Conservation (phyloP, 2,329 filamentous ascomycete species). For the Colletotrichum zoysiae region DNA sequence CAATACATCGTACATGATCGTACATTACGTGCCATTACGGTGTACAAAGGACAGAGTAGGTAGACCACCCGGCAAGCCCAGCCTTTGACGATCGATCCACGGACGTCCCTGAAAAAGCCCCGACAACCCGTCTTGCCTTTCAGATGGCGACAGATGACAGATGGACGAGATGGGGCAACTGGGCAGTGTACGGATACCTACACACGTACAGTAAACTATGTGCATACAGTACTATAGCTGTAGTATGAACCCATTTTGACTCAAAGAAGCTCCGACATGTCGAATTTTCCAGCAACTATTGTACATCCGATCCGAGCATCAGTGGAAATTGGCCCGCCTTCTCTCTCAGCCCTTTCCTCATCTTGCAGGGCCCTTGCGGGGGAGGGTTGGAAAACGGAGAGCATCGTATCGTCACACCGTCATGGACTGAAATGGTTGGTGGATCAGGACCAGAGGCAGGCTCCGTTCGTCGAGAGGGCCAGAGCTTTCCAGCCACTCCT, state of each 20-base stretch:
- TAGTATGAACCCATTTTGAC: neutral
- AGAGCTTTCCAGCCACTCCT: slow-evolving; percentile 23
- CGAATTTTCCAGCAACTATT: slow-evolving; percentile 7
- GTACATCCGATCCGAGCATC: neutral
- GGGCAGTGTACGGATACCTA: neutral
- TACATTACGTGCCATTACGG: no score
- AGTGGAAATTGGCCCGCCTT: neutral
- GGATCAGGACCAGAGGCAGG: slow-evolving; percentile 34
- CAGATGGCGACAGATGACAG: slow-evolving; percentile 25
- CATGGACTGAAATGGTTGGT: slow-evolving; percentile 6
- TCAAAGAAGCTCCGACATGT: neutral
- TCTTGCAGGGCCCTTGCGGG: slow-evolving; percentile 31
- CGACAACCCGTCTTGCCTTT: slow-evolving; percentile 15
- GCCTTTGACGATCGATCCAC: slow-evolving; percentile 33
- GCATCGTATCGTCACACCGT: slow-evolving; percentile 38
- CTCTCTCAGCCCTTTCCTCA: neutral
- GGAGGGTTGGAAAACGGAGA: slow-evolving; percentile 16
- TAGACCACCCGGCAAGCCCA: slow-evolving; percentile 12
- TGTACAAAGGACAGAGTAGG: neutral
- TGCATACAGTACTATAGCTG: neutral
- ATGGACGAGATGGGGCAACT: slow-evolving; percentile 9
- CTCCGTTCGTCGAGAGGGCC: slow-evolving; percentile 21
- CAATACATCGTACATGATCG: no score
- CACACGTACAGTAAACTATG: no score
- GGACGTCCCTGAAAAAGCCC: slow-evolving; percentile 26